Base-by-base conservation (phyloP, 768 basidiomycete species). In the Chalciporus chontae region DNA sequence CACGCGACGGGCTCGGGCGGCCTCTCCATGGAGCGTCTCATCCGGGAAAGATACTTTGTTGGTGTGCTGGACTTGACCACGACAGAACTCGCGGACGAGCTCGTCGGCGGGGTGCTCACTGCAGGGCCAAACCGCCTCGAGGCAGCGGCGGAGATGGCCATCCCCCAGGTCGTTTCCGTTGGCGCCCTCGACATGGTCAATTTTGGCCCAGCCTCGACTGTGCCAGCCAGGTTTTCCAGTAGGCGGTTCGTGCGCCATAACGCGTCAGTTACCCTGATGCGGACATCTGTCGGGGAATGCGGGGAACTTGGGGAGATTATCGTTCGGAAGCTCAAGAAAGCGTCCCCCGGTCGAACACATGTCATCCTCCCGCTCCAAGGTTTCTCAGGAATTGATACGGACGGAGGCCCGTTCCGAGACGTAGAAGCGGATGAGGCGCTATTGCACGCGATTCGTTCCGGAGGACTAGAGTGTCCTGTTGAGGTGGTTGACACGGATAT, bases 121-220 rank as follows among this genome's bases (percentile, higher is more conserved):
- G 65, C 67, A 2, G 67, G 64, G 5, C 50, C 68, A 6, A 26
- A 51, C 18, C 61, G 61, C 40, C 68, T 67, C 27, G 56, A 61
- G 38, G 64, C 66, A 9, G 62, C 62, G 11, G 48, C 48, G 17
- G 47, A 44, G 31, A 51, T 15, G 37, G 36, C 37, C 42, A 48
- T 66, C 9, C 64, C 68, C 6, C 64, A 66, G 34, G 65, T 69
- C 3, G 56, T 67, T 24, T 70, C 65, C 0, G 43, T 68, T 4
- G 66, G 67, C 5, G 69, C 66, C 8, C 51, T 69, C 11, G 69
- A 68, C 45, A 55, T 70, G 57, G 67, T 67, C 36, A 70, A 70
- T 43, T 69, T 70, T 53, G 69, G 63, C 17, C 56, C 67, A 5
- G 40, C 39, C 2, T 41, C 59, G 40, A 68, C 64, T n/a, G 43